Evolutionary conservation across 345 rosid species (phyloP).

Genomic region (Lenwebbia sp.): DNA sequence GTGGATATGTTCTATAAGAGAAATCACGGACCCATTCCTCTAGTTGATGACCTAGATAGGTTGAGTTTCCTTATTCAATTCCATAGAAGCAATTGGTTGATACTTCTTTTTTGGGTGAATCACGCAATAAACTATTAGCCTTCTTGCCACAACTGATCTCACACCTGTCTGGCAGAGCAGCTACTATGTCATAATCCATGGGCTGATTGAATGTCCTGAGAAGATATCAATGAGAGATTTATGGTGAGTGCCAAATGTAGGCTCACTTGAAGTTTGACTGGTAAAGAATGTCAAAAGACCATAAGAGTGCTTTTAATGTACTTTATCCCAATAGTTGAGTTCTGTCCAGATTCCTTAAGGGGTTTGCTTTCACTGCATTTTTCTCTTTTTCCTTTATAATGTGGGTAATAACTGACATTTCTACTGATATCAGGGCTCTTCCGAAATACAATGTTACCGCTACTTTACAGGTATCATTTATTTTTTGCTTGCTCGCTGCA

Average conservation of each 20-base stretch:
- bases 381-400: not conserved
- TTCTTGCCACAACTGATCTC: not conserved
- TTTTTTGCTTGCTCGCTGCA: not conserved
- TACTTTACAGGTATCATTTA: conserved; percentile 61
- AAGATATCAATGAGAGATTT: conserved; percentile 61
- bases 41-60: conserved; percentile 66
- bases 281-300: not conserved
- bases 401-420: not conserved
- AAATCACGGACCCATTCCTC: conserved; percentile 92
- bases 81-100: not conserved
- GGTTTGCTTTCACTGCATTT: not conserved
- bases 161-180: conserved; percentile 22
- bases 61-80: conserved; percentile 1
- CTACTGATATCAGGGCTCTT: conserved; percentile 41
- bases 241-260: conserved; percentile 28
- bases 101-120: not conserved
- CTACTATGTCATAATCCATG: conserved; percentile 39
- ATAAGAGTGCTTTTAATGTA: not conserved
- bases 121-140: not conserved
- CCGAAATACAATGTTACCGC: conserved; percentile 73
- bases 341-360: not conserved
- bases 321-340: not conserved
- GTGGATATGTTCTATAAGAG: conserved; percentile 88
- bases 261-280: not conserved
- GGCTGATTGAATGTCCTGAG: conserved; percentile 39